Percentiles rank a stretch among this genome's conserved stretches.
Conservation (phyloP, 2,329 filamentous ascomycete genomes). For the Thermoascus crustaceus region DNA sequence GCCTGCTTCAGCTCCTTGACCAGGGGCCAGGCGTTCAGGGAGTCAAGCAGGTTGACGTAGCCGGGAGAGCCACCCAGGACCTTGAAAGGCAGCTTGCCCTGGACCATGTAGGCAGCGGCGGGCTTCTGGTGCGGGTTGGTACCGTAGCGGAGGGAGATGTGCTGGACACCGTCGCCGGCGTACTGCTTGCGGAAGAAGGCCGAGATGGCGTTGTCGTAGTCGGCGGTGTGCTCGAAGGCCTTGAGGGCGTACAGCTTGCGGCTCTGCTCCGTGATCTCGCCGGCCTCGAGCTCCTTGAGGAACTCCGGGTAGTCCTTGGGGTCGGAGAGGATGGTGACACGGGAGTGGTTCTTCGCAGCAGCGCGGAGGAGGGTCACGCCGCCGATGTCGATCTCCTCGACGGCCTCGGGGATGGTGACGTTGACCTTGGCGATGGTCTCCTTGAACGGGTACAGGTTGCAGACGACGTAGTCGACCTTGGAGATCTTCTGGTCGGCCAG, state of each 20-base stretch:
- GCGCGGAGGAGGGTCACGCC: constrained; percentile 94
- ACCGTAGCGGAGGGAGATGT: constrained; percentile 82
- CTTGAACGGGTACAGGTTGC: constrained; percentile 99
- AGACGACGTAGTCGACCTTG: constrained; percentile 93
- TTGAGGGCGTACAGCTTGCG: constrained; percentile 89
- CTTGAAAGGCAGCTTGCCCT: constrained; percentile 82
- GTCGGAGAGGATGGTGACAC: constrained; percentile 93
- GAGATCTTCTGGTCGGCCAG: constrained; percentile 89
- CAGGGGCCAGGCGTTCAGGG: constrained; percentile 91
- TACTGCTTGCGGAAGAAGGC: constrained; percentile 98
- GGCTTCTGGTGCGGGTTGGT: constrained; percentile 98
- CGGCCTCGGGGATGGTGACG: constrained; percentile 90
- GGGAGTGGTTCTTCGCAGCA: constrained; percentile 93
- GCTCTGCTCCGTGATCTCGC: constrained; percentile 76
- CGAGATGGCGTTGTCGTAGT: constrained; percentile 91
- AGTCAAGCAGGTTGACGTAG: constrained; percentile 95
- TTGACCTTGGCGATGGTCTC: constrained; percentile 96
- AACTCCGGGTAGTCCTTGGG: constrained; percentile 91
- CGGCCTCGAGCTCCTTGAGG: constrained; percentile 76
- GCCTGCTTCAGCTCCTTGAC: constrained; percentile 93
- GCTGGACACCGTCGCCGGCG: constrained; percentile 72
- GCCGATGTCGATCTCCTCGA: constrained; percentile 98
- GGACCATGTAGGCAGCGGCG: constrained; percentile 69
- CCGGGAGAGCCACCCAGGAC: constrained; percentile 82
- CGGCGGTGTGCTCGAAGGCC: constrained; percentile 95